These are phyloP conservation scores for Lithospermum erythrorhizon DNA, from an alignment of 257 asterid genomes.

Conservation along the genomic window DNA sequence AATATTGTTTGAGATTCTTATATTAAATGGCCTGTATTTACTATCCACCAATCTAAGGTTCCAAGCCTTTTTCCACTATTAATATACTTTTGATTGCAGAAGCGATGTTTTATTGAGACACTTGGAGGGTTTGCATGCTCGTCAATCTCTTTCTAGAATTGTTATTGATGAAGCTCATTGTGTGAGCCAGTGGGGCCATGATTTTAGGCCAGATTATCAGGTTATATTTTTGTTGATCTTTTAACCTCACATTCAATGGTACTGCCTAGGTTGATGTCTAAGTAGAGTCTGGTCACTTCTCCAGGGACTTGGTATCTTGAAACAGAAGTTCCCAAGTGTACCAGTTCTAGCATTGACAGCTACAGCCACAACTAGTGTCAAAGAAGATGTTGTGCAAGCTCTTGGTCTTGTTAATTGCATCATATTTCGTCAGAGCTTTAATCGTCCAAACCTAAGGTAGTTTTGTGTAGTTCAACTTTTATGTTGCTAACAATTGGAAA, in stretches of 20 bases:
- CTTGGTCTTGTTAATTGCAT: conserved; percentile 91
- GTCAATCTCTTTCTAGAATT: conserved; percentile 69
- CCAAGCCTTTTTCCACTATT: no score
- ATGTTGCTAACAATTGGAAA: background rate
- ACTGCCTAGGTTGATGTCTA: conserved; percentile 16
- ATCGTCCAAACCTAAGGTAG: conserved; percentile 85
- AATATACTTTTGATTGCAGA: conserved; percentile 32
- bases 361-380: conserved; percentile 88
- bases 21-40: no score
- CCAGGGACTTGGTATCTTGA: conserved; percentile 91
- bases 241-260: conserved; percentile 1
- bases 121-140: conserved; percentile 72
- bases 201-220: conserved; percentile 99
- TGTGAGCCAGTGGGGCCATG: conserved; percentile 99
- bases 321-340: conserved; percentile 75
- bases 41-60: no score
- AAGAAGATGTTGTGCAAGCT: conserved; percentile 99
- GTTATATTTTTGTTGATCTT: conserved; percentile 23
- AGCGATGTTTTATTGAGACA: conserved; percentile 84
- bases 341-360: conserved; percentile 98
- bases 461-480: conserved; percentile 12
- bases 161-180: conserved; percentile 99
- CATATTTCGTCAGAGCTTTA: conserved; percentile 89
- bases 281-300: conserved; percentile 19
- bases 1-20: background rate